These are phyloP conservation scores for Thymus quinquecostatus DNA, from an alignment of 257 asterid species.

Conservation along the genomic window DNA sequence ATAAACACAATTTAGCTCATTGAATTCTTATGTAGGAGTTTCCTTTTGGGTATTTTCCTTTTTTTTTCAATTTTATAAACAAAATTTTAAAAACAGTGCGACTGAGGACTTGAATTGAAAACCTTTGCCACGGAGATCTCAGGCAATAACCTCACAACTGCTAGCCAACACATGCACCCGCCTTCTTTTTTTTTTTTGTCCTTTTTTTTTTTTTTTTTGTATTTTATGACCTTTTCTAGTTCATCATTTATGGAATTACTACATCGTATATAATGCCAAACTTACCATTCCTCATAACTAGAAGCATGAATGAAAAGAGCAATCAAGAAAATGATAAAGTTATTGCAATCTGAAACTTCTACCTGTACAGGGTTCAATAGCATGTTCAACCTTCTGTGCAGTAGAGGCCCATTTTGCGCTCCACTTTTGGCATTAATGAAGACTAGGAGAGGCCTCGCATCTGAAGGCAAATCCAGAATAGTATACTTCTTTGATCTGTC, in stretches of 20 bases:
- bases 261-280: constrained; percentile 7
- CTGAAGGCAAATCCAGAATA: constrained; percentile 63
- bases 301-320: constrained; percentile 9
- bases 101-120: too few species aligned
- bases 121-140: too few species aligned
- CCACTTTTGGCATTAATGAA: constrained; percentile 84
- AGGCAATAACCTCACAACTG: too few species aligned
- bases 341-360: constrained; percentile 26
- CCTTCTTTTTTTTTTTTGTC: too few species aligned
- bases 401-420: constrained; percentile 74
- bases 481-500: constrained; percentile 57
- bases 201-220: too few species aligned
- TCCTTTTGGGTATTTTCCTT: neutral
- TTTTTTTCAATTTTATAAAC: too few species aligned
- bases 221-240: neutral
- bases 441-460: constrained; percentile 86
- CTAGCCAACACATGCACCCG: too few species aligned
- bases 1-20: too few species aligned
- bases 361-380: constrained; percentile 88
- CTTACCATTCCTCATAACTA: constrained; percentile 8
- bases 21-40: neutral
- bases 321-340: neutral
- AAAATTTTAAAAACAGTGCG: too few species aligned
- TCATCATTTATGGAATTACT: neutral
- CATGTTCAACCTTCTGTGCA: constrained; percentile 73